phyloP scores from a whole-genome alignment of 768 basidiomycete species.

The Chlorophyllum brunneum region DNA sequence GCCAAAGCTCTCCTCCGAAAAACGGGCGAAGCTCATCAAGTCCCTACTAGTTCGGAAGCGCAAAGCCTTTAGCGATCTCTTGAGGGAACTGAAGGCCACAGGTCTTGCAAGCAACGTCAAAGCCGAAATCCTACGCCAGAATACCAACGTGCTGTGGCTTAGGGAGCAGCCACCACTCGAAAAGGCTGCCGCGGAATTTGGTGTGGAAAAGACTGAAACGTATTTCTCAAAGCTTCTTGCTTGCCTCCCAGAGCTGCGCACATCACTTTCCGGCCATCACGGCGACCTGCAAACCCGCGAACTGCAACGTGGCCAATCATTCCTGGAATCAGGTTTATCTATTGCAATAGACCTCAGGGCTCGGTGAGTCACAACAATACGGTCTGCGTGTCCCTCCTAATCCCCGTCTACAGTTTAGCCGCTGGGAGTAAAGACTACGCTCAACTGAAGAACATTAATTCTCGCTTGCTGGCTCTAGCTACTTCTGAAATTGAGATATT shows the following conservation, averaged over 20 bases:
- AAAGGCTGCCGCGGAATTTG: constrained; percentile 16
- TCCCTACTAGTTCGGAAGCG: constrained; percentile 77
- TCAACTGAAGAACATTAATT: not conserved
- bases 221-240: constrained; percentile 66
- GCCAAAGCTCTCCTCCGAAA: constrained; percentile 38
- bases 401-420: constrained; percentile 16
- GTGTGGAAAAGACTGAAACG: constrained; percentile 43
- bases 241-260: constrained; percentile 63
- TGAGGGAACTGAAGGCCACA: constrained; percentile 80
- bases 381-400: constrained; percentile 6
- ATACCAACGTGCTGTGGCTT: constrained; percentile 57
- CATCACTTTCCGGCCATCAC: constrained; percentile 66
- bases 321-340: constrained; percentile 76
- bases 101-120: constrained; percentile 75
- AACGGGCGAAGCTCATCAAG: constrained; percentile 62
- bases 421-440: not conserved
- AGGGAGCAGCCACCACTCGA: constrained; percentile 53
- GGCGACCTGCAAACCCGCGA: constrained; percentile 84
- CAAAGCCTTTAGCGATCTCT: constrained; percentile 85
- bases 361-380: constrained; percentile 44
- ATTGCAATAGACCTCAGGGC: constrained; percentile 60
- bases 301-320: constrained; percentile 70
- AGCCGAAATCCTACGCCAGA: constrained; percentile 58
- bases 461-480: constrained; percentile 13
- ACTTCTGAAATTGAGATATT: constrained; percentile 17